phyloP scores from a whole-genome alignment of 1,284 basidiomycete genomes.

The Schizophyllum amplum region DNA sequence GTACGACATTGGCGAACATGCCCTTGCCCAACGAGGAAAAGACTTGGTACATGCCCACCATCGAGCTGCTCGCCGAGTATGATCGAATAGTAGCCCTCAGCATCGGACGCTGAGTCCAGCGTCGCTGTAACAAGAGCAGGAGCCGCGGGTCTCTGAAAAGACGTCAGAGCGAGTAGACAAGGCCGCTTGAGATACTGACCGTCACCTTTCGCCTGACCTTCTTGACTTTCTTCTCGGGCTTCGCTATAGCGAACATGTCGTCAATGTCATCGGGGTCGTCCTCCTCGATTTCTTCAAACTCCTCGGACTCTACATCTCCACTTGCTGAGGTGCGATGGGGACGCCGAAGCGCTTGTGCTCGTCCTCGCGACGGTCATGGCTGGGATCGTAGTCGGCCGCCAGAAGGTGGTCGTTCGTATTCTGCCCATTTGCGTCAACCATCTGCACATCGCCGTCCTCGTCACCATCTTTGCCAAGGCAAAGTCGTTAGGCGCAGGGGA shows the following conservation, averaged over 20 bases:
- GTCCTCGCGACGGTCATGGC: slow-evolving; percentile 75
- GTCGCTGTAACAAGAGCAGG: slow-evolving; percentile 65
- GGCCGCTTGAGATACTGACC: slow-evolving; percentile 13
- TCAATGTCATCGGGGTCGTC: slow-evolving; percentile 78
- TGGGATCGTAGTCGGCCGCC: slow-evolving; percentile 92
- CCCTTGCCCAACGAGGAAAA: slow-evolving; percentile 93
- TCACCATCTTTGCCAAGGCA: slow-evolving; percentile 50
- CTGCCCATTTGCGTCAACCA: slow-evolving; percentile 33
- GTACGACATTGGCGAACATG: slow-evolving; percentile 97
- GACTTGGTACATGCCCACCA: slow-evolving; percentile 87
- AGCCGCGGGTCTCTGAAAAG: slow-evolving; percentile 39
- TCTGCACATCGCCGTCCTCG: slow-evolving; percentile 25
- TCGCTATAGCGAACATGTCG: slow-evolving; percentile 79
- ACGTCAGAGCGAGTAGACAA: slow-evolving; percentile 3
- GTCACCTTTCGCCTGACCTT: slow-evolving; percentile 53
- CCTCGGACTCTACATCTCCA: slow-evolving; percentile 27
- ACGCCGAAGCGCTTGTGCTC: slow-evolving; percentile 53
- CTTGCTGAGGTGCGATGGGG: slow-evolving; percentile 7
- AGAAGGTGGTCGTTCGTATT: slow-evolving; percentile 71
- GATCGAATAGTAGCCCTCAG: slow-evolving; percentile 93
- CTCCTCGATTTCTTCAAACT: slow-evolving; percentile 52
- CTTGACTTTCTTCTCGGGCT: slow-evolving; percentile 48
- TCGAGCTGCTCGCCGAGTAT: slow-evolving; percentile 95
- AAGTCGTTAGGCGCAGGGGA: slow-evolving; percentile 50
- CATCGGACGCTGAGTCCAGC: slow-evolving; percentile 70